A percentile compares a stretch with the other conserved stretches of the same genome.
Conservation (phyloP, 2,329 filamentous ascomycete species). For the Aureobasidium mangrovei region DNA sequence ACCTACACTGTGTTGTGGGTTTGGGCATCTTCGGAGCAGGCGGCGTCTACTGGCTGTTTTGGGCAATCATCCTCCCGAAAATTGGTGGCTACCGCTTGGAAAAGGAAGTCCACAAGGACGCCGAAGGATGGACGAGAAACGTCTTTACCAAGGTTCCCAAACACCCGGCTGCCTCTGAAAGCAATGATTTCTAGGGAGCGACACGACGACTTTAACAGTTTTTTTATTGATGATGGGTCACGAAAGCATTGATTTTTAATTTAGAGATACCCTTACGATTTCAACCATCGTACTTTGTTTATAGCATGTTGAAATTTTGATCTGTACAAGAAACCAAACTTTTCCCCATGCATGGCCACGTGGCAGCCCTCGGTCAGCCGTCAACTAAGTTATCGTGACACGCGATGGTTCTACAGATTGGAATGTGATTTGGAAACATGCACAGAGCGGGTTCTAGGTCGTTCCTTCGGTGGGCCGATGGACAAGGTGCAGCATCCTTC, state of each 20-base stretch:
- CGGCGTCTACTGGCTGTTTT: constrained; percentile 44
- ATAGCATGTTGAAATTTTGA: background rate
- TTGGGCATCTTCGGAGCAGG: constrained; percentile 42
- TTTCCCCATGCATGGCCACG: too few relatives aligned
- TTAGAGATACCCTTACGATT: constrained; percentile 10
- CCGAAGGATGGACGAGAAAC: constrained; percentile 33
- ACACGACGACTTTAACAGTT: constrained; percentile 10
- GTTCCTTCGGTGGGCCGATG: too few relatives aligned
- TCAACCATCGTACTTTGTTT: constrained; percentile 10
- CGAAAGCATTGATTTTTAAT: constrained; percentile 9
- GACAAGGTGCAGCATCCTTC: too few relatives aligned
- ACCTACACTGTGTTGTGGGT: constrained; percentile 45
- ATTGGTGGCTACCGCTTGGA: constrained; percentile 31
- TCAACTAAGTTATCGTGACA: too few relatives aligned
- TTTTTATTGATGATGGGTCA: constrained; percentile 1
- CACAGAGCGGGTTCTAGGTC: too few relatives aligned
- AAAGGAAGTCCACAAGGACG: constrained; percentile 24
- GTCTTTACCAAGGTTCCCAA: constrained; percentile 8
- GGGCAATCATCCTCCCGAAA: constrained; percentile 41
- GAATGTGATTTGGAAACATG: too few relatives aligned
- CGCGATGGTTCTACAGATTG: too few relatives aligned
- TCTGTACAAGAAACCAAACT: background rate
- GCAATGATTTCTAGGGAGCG: background rate
- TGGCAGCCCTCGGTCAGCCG: too few relatives aligned
- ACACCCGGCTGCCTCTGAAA: background rate